phyloP scores from a whole-genome alignment of 768 basidiomycete genomes.

The Clitopilus hobsonii region DNA sequence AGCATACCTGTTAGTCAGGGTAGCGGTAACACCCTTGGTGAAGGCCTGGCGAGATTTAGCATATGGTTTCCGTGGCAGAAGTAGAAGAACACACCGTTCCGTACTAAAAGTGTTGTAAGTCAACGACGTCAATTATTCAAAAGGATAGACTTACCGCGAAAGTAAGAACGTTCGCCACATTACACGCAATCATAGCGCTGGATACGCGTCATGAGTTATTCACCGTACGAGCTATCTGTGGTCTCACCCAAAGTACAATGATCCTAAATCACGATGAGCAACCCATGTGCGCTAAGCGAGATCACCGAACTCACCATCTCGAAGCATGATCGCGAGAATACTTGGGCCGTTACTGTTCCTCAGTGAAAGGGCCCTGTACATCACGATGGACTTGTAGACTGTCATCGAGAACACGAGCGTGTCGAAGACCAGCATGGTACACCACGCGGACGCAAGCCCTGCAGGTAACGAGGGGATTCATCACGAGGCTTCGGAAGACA shows the following conservation, averaged over 20 bases:
- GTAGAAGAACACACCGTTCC: conserved; percentile 21
- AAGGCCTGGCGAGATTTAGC: conserved; percentile 18
- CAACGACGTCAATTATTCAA: background rate
- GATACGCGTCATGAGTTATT: no score
- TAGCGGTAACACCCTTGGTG: conserved; percentile 26
- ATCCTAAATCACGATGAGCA: conserved; percentile 27
- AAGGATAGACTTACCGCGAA: conserved; percentile 24
- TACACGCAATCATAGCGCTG: conserved; percentile 32
- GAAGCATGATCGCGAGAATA: conserved; percentile 28
- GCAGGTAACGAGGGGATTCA: background rate
- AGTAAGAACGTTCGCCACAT: conserved; percentile 31
- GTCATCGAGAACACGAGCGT: conserved; percentile 35
- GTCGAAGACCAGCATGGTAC: conserved; percentile 36
- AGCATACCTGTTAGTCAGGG: conserved; percentile 30
- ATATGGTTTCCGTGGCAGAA: background rate
- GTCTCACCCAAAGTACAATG: conserved; percentile 38
- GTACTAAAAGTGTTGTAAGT: conserved; percentile 16
- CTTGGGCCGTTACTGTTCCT: conserved; percentile 6
- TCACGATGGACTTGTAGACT: conserved; percentile 29
- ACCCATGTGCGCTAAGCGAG: no score
- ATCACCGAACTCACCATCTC: conserved; percentile 41
- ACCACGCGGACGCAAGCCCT: conserved; percentile 33
- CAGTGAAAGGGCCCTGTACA: conserved; percentile 15
- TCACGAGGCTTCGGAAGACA: no score
- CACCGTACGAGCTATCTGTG: no score